Percentiles rank a stretch among this genome's conserved stretches.
phyloP scores from a whole-genome alignment of 2,329 filamentous ascomycete genomes.

The Camillea tinctor region DNA sequence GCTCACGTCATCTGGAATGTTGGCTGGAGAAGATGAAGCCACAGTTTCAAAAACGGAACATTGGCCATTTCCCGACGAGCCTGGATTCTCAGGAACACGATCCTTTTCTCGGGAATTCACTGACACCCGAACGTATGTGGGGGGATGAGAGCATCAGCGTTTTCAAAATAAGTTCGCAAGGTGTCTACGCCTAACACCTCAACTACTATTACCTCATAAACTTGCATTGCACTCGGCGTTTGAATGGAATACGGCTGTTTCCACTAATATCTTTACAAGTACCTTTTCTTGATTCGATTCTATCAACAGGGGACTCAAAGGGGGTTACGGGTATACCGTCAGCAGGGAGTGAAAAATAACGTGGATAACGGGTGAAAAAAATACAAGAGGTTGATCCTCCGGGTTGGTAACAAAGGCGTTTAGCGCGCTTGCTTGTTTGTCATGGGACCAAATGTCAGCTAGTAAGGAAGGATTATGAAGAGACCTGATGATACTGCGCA shows the following conservation, averaged over 20 bases:
- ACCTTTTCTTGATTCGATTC: background rate
- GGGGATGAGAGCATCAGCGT: background rate
- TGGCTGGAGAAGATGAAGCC: slow-evolving; percentile 57
- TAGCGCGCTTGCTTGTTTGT: background rate
- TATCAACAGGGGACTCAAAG: background rate
- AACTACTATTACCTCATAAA: background rate
- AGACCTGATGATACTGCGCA: background rate
- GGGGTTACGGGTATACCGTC: background rate
- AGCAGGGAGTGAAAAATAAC: background rate
- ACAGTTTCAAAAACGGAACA: slow-evolving; percentile 5
- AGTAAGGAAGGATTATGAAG: background rate
- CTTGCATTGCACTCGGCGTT: background rate
- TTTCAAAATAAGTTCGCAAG: background rate
- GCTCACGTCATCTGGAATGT: slow-evolving; percentile 72
- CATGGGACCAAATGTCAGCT: background rate
- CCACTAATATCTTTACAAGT: background rate
- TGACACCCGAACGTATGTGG: background rate
- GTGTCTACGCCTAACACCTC: background rate
- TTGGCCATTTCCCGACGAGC: background rate
- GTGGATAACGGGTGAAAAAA: background rate
- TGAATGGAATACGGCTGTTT: background rate
- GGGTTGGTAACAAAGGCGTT: background rate
- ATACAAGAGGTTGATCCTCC: background rate
- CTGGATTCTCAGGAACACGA: background rate
- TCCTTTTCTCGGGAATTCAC: background rate